These are phyloP conservation scores for Monascus ruber DNA, from an alignment of 2,329 filamentous ascomycete genomes.

Conservation along the genomic window DNA sequence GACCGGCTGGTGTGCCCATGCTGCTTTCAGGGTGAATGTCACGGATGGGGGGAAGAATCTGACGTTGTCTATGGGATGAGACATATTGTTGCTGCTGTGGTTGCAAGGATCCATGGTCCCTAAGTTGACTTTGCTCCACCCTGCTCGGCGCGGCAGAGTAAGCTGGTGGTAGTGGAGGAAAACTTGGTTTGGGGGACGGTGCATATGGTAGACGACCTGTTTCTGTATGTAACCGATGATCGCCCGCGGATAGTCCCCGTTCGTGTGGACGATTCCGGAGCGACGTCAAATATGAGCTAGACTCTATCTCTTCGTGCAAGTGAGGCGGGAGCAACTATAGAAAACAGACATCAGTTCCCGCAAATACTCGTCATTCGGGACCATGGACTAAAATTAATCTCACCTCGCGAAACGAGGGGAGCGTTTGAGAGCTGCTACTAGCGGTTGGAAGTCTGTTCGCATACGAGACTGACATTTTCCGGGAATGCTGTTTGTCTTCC, in stretches of 20 bases:
- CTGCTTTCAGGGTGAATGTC: slow-evolving; percentile 22
- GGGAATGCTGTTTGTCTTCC: too few relatives aligned
- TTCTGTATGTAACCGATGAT: slow-evolving; percentile 13
- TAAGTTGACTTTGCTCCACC: background rate
- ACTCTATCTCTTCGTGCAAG: slow-evolving; percentile 32
- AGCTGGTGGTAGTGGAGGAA: slow-evolving; percentile 14
- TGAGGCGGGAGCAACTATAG: slow-evolving; percentile 28
- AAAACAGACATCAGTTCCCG: slow-evolving; percentile 3
- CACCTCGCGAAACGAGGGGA: slow-evolving; percentile 30
- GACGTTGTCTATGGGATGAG: slow-evolving; percentile 8
- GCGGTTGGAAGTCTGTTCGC: slow-evolving; percentile 19
- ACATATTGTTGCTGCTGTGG: slow-evolving; percentile 1
- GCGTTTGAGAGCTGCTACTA: slow-evolving; percentile 21
- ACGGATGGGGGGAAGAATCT: slow-evolving; percentile 26
- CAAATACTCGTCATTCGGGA: background rate
- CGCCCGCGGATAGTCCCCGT: slow-evolving; percentile 18
- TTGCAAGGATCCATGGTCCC: slow-evolving; percentile 8
- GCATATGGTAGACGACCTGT: slow-evolving; percentile 8
- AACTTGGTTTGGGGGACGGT: slow-evolving; percentile 10
- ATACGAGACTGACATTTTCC: slow-evolving; percentile 27
- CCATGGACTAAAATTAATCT: slow-evolving; percentile 2
- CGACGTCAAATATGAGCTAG: slow-evolving; percentile 21
- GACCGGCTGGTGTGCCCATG: slow-evolving; percentile 9
- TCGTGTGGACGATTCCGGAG: slow-evolving; percentile 19
- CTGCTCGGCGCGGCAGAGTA: slow-evolving; percentile 10